Conservation (phyloP, 2,329 filamentous ascomycete genomes). For the Colletotrichum liriopes region DNA sequence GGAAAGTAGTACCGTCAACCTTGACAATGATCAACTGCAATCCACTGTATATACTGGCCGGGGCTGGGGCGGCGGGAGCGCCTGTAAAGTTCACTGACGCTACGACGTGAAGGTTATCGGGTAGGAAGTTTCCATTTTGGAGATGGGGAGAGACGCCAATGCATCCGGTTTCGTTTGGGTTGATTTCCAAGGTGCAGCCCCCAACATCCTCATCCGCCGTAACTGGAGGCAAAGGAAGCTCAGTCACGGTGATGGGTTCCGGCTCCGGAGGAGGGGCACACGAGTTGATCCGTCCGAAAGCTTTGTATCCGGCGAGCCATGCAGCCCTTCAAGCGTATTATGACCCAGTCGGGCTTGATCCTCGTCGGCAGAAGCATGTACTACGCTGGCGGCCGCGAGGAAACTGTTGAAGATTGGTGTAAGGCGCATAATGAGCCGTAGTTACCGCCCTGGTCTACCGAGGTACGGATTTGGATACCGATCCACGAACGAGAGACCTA, state of each 20-base stretch:
- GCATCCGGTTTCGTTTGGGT: constrained; percentile 57
- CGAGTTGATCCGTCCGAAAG: not conserved
- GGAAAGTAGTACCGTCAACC: constrained; percentile 56
- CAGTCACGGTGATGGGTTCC: constrained; percentile 53
- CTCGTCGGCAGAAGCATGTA: not conserved
- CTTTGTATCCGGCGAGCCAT: not conserved
- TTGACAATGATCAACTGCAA: constrained; percentile 61
- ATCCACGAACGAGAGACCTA: not conserved
- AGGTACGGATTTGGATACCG: not conserved
- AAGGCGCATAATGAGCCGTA: constrained; percentile 8
- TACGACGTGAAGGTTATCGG: constrained; percentile 61
- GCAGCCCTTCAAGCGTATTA: not conserved
- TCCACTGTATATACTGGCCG: constrained; percentile 59
- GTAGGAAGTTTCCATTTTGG: constrained; percentile 52
- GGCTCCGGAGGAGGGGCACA: constrained; percentile 47
- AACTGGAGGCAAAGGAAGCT: constrained; percentile 57
- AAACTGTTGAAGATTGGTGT: not conserved
- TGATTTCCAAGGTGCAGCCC: constrained; percentile 53
- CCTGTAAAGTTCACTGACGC: constrained; percentile 58
- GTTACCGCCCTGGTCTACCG: not conserved
- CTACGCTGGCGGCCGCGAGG: not conserved
- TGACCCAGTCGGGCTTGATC: not conserved
- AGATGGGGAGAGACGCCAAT: constrained; percentile 45
- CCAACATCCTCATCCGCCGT: constrained; percentile 46
- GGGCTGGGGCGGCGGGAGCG: constrained; percentile 56